A percentile compares a stretch with the other conserved stretches of the same genome.
Conservation (phyloP, 352 stramenopile species). For the Phytophthora boehmeriae region DNA sequence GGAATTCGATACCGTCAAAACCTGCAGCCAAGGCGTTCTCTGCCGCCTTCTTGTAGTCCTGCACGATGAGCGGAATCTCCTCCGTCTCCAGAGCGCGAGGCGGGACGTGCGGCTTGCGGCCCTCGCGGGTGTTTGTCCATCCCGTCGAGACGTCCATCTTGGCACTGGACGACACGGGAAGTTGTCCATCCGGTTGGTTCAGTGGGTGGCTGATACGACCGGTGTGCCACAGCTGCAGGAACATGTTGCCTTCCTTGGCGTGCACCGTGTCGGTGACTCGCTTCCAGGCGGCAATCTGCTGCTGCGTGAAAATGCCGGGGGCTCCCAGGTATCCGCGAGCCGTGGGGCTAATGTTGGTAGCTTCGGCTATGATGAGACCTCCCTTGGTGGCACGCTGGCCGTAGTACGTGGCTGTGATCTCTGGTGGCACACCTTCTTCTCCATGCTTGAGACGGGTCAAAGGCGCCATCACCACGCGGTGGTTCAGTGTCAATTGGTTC, state of each 20-base stretch:
- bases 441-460: constrained; percentile 46
- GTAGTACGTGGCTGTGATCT: constrained; percentile 52
- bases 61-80: constrained; percentile 70
- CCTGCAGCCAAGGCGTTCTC: constrained; percentile 71
- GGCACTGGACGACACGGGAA: constrained; percentile 55
- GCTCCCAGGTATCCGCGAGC: constrained; percentile 39
- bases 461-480: constrained; percentile 65
- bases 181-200: constrained; percentile 45
- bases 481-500: constrained; percentile 46
- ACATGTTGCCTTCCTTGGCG: constrained; percentile 36
- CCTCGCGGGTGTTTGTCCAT: constrained; percentile 36
- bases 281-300: constrained; percentile 60
- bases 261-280: constrained; percentile 69
- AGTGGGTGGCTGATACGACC: constrained; percentile 36
- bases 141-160: constrained; percentile 30
- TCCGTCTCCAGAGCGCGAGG: constrained; percentile 69
- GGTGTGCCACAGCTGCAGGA: constrained; percentile 42
- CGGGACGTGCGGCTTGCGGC: constrained; percentile 41
- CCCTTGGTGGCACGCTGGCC: constrained; percentile 39
- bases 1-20: constrained; percentile 69
- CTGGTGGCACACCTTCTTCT: constrained; percentile 38
- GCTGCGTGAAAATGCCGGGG: constrained; percentile 53
- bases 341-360: constrained; percentile 44
- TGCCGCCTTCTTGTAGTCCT: constrained; percentile 74
- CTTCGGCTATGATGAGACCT: constrained; percentile 62